Evolutionary conservation across 2,329 filamentous ascomycete genomes (phyloP), one percentile per base, ranked within the genome.

Genomic region (Triangularia setosa): DNA sequence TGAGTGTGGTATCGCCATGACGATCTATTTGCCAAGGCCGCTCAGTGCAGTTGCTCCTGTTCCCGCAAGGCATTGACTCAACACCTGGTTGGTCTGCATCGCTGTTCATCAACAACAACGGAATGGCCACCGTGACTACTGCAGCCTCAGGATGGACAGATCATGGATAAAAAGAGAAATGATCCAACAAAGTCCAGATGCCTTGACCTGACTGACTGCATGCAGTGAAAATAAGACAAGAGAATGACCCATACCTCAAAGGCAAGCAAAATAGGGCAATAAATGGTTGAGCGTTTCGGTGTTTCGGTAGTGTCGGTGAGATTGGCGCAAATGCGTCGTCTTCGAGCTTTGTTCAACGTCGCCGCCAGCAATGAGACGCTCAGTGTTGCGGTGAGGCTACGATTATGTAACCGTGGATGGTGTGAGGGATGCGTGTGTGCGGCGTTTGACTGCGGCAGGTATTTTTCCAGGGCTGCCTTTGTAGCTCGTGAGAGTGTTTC

Each of bases 391-490:
- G 40, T 48, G 18, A 48, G 40, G 40, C 40, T 48, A 48, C 11
- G 40, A 48, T 48, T 48, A 48, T 48, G 40, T 48, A 48, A 48
- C 40, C 23, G 53, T 55, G 53, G 53, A 28, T 25, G 25, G 53
- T 55, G 56, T 58, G 30, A 58, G 23, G 27, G 57, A 59, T 59
- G 57, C 57, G 33, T 3, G 57, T 27, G 57, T 59, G 57, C 57
- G 57, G 57, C 57, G 57, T 44, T 24, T 30, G n/a, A 48, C 18
- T 48, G n/a, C 40, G 40, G 40, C 40, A 48, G 40, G 40, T 48
- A 48, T 23, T 9, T 33, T 33, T 14, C 30, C 11, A 33, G 30
- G 30, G 30, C 5, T n/a, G 12, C 30, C 40, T 48, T 48, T 48
- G 40, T 48, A 48, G 18, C 40, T 48, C 40, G 40, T 48, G 40